Base-by-base conservation (phyloP, 768 basidiomycete genomes). In the Lactarius tabidus region DNA sequence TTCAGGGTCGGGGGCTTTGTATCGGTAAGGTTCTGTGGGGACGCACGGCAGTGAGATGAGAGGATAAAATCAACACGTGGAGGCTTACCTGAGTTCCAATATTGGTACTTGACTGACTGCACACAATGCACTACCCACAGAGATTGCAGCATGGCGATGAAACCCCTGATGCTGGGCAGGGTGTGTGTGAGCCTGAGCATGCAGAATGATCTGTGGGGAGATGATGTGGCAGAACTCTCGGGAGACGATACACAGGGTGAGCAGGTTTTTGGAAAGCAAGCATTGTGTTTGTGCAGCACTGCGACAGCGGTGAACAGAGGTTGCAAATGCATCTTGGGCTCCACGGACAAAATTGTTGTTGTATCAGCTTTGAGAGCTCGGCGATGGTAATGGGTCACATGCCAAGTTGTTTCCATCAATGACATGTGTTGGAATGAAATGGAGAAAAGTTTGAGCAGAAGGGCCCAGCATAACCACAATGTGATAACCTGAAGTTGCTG, bases 321-420 rank as follows among this genome's bases (percentile, higher is more conserved):
- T 59, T n/a, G 78, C 72, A 57, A 83, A 79, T 18, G 79, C 71
- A 67, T 88, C 86, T 59, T 87, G 85, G 3, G 81, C 77, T 2
- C 85, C 84, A 18, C 75, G 77, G 77, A 98, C 95, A 76, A 95
- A 97, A n/a, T 74, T 74, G 4, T 81, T 77, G 67, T 93, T 81
- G 75, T 97, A 97, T 45, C 70, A 72, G 38, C 81, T 88, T 2
- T 85, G 71, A 2, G 82, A 76, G 1, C 82, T 81, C 7, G 76
- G 77, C 0, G 95, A 94, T 0, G 95, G 93, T 2, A 96, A 78
- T 0, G 95, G 95, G 72, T 98, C 96, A 69, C 89, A 97, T 10
- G 88, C 85, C 66, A 91, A 78, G 7, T 84, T 80, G 62, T 85
- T 82, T 15, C 75, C 77, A 6, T 79, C 76, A 14, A 83, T 75